phyloP scores from a whole-genome alignment of 495 filamentous ascomycete species.

The Terfezia boudieri region DNA sequence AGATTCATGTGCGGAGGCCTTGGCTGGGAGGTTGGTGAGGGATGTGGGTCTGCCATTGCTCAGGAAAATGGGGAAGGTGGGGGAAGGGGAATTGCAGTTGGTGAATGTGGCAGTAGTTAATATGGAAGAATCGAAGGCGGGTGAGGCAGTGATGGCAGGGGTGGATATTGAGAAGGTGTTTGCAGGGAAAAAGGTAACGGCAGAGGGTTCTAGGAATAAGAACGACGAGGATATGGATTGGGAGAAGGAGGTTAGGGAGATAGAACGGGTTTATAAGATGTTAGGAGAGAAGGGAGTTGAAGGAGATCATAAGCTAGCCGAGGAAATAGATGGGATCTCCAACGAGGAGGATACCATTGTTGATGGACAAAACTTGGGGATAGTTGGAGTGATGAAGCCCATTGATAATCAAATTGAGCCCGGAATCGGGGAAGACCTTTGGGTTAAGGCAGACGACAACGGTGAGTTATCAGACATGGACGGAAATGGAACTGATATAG shows the following conservation, averaged over 20 bases:
- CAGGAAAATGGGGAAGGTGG: slow-evolving; percentile 29
- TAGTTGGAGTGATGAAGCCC: no score
- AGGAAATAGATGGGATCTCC: no score
- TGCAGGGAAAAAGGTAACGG: background rate
- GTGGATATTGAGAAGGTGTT: slow-evolving; percentile 24
- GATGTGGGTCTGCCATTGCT: slow-evolving; percentile 49
- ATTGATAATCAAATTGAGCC: no score
- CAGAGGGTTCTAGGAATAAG: slow-evolving; percentile 16
- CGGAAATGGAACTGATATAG: no score
- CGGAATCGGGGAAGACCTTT: background rate
- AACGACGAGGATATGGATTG: slow-evolving; percentile 5
- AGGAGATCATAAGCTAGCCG: no score
- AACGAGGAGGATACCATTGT: no score
- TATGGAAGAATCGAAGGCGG: slow-evolving; percentile 40
- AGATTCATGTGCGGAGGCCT: background rate
- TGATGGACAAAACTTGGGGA: no score
- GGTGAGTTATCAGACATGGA: background rate
- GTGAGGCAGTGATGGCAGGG: slow-evolving; percentile 39
- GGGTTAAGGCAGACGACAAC: background rate
- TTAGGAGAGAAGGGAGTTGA: no score
- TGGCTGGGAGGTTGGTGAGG: slow-evolving; percentile 44
- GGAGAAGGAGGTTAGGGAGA: slow-evolving; percentile 24
- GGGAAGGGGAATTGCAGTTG: slow-evolving; percentile 54
- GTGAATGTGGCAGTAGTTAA: slow-evolving; percentile 76
- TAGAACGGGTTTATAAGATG: slow-evolving; percentile 18